Evolutionary conservation across 352 stramenopile genomes (phyloP), one percentile per base, ranked within the genome.

Genomic region (Phytophthora capsici): DNA sequence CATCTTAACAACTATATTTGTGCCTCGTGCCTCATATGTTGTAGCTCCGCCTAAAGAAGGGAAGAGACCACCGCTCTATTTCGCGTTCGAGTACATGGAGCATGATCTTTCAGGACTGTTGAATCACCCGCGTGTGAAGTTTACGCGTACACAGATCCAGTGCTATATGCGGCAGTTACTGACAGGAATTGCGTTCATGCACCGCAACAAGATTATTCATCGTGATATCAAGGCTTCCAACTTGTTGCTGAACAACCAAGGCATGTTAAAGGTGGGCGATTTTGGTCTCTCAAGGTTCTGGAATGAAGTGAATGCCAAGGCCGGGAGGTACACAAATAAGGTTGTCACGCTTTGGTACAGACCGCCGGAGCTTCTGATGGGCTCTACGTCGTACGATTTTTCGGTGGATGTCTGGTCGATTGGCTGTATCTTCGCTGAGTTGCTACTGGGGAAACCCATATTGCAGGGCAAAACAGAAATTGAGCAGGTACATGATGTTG

Each of bases 291-390:
- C 86, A 20, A 77, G 88, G 10, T 94, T 89, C 45, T 95, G 86
- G 86, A 95, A 91, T 43, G 88, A 94, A 57, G 84, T 92, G 5
- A 91, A 91, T 28, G 86, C 86, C 23, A 93, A 93, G 50, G 86
- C 85, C 14, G 87, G 87, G 19, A 71, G 82, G 17, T 95, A 95
- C 53, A 98, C 94, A 17, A 97, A 98, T 77, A 98, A 98, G 61
- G 95, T 98, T 4, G 94, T 98, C 10, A 98, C 95, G 23, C 72
- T 97, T 17, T 98, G 95, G 95, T 98, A 98, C 69, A 84, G 95
- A 23, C 84, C 94, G 1, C 95, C 95, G 0, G 95, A 98, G 64
- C 78, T 98, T 19, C 70, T 98, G 23, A 84, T 98, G 50, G 93
- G 95, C 3, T 96, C 82, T 16, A 98, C 92, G 3, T 89, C 79